A percentile compares a stretch with the other conserved stretches of the same genome.
These are phyloP conservation scores for Bryoerythrophyllum caledonicum DNA, from an alignment of 225 moss, liverwort and hornwort species.

Conservation along the genomic window DNA sequence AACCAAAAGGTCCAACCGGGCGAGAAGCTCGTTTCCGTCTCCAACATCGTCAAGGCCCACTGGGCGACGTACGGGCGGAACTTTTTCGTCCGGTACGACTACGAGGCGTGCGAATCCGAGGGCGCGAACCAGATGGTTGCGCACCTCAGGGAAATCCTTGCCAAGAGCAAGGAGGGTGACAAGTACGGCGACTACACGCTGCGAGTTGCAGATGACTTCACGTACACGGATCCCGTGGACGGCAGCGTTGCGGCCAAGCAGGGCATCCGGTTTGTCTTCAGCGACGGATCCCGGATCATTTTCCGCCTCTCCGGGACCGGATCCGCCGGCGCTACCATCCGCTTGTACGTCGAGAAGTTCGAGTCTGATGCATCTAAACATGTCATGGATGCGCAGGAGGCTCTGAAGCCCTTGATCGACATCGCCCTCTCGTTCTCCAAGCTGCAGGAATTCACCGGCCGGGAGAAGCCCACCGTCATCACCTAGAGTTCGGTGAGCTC, in stretches of 20 bases:
- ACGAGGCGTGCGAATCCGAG: constrained; percentile 75
- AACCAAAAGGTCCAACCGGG: constrained; percentile 56
- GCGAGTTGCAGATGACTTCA: constrained; percentile 80
- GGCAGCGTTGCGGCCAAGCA: constrained; percentile 84
- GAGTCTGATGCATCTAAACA: constrained; percentile 75
- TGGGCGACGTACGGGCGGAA: constrained; percentile 88
- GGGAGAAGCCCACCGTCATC: constrained; percentile 89
- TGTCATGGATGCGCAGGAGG: constrained; percentile 73
- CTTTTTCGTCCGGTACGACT: constrained; percentile 91
- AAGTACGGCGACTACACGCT: constrained; percentile 74
- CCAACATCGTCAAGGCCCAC: constrained; percentile 74
- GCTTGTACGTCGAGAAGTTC: constrained; percentile 89
- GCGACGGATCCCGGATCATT: constrained; percentile 89
- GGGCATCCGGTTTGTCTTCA: constrained; percentile 86
- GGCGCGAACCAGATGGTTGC: constrained; percentile 87
- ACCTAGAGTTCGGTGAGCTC: constrained; percentile 38
- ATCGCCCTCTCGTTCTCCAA: constrained; percentile 71
- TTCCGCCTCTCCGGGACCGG: constrained; percentile 94
- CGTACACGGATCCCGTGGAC: constrained; percentile 91
- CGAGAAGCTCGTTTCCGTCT: constrained; percentile 64
- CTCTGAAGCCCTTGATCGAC: constrained; percentile 77
- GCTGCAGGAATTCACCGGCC: constrained; percentile 77
- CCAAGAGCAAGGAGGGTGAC: constrained; percentile 73
- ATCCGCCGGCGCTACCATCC: constrained; percentile 88
- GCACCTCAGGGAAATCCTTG: constrained; percentile 54